Conservation (phyloP, 164 flowering plant species). For the Tinospora cordifolia region DNA sequence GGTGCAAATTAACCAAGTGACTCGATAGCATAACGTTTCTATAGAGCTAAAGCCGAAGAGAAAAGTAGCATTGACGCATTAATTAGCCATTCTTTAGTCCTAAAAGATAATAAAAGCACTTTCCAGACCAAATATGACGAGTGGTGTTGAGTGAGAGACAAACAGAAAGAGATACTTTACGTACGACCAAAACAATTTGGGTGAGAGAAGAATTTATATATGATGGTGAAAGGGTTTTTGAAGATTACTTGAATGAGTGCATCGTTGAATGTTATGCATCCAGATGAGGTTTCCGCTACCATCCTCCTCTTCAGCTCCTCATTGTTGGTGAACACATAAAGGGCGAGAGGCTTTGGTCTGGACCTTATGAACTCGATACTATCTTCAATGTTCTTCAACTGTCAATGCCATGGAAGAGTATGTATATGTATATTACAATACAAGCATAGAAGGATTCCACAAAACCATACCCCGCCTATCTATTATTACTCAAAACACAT, state of each 20-base stretch:
- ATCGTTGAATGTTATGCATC: slow-evolving; percentile 71
- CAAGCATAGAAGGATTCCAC: not conserved
- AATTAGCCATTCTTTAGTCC: too few species aligned
- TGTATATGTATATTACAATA: not conserved
- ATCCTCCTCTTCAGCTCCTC: slow-evolving; percentile 43
- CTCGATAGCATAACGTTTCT: too few species aligned
- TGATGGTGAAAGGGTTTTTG: not conserved
- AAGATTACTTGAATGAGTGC: slow-evolving; percentile 51
- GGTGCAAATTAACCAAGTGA: too few species aligned
- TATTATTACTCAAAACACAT: not conserved
- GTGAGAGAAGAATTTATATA: not conserved
- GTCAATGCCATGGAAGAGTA: slow-evolving; percentile 14
- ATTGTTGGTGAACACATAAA: slow-evolving; percentile 67
- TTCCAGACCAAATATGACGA: too few species aligned
- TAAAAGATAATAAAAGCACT: too few species aligned
- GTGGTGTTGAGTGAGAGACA: not conserved
- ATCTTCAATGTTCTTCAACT: slow-evolving; percentile 71
- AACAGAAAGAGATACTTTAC: not conserved
- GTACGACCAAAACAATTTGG: not conserved
- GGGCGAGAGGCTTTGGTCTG: slow-evolving; percentile 64
- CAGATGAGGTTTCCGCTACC: slow-evolving; percentile 71
- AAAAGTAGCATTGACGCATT: too few species aligned
- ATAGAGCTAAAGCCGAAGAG: too few species aligned
- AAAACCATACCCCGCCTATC: not conserved
- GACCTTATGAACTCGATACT: slow-evolving; percentile 76